Percentiles rank a stretch among this genome's conserved stretches.
phyloP scores from a whole-genome alignment of 2,329 filamentous ascomycete genomes.

The Monosporascus sp. region DNA sequence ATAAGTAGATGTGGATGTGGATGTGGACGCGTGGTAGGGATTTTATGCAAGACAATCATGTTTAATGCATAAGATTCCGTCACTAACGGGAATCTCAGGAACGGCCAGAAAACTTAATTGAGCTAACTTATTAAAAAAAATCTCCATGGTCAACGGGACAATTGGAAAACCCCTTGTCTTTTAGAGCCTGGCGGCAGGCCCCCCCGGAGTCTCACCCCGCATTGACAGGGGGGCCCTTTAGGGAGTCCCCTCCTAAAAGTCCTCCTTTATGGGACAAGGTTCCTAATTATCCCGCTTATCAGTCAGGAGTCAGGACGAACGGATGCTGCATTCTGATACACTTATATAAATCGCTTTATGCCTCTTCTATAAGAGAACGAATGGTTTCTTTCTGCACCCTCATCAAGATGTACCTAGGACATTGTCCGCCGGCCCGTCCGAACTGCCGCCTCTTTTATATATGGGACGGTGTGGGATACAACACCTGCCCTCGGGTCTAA shows the following conservation, averaged over 20 bases:
- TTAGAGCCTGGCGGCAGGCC: too few relatives aligned
- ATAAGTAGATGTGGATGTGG: not conserved
- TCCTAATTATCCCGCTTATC: not conserved
- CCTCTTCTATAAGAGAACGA: not conserved
- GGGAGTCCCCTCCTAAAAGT: too few relatives aligned
- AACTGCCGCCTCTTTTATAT: not conserved
- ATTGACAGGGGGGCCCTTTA: not conserved
- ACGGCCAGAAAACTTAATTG: conserved; percentile 7
- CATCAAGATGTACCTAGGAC: not conserved
- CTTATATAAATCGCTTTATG: too few relatives aligned
- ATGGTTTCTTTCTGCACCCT: not conserved
- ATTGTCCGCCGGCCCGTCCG: not conserved
- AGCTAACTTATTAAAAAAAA: not conserved
- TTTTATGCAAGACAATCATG: not conserved
- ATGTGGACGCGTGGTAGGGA: not conserved
- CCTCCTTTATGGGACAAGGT: not conserved
- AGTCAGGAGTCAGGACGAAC: not conserved
- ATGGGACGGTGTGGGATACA: not conserved
- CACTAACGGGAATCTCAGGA: conserved; percentile 21
- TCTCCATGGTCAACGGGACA: too few relatives aligned
- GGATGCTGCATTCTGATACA: not conserved
- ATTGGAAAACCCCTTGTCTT: too few relatives aligned
- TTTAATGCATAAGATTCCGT: conserved; percentile 24
- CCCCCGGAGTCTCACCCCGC: not conserved
- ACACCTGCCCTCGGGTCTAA: not conserved